A percentile compares a stretch with the other conserved stretches of the same genome.
phyloP scores from a whole-genome alignment of 1,284 basidiomycete genomes.

The Malassezia slooffiae region DNA sequence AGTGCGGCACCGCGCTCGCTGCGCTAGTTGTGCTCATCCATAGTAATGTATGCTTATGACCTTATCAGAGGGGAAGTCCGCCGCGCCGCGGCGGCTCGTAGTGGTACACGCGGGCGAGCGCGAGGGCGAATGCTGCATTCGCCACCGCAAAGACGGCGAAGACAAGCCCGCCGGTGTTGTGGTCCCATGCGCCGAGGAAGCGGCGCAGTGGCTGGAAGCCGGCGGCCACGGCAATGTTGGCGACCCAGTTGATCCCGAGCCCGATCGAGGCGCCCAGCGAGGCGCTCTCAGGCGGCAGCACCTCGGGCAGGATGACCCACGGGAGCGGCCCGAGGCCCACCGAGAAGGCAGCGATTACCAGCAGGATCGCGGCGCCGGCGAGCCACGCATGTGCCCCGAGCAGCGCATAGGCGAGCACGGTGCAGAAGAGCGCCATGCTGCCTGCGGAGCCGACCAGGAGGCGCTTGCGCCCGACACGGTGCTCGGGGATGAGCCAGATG shows the following conservation, averaged over 20 bases:
- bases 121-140: constrained; percentile 22
- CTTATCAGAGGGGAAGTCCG: too few relatives aligned
- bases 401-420: constrained; percentile 53
- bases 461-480: constrained; percentile 50
- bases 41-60: constrained; percentile 3
- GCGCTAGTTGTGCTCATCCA: constrained; percentile 2
- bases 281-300: constrained; percentile 69
- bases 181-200: constrained; percentile 50
- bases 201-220: constrained; percentile 72
- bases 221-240: constrained; percentile 70
- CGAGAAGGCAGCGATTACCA: constrained; percentile 80
- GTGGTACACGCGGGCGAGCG: constrained; percentile 21
- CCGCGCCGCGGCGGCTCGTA: constrained; percentile 17
- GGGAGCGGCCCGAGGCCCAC: constrained; percentile 81
- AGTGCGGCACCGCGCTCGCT: constrained; percentile 9
- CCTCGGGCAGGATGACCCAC: constrained; percentile 82
- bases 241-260: constrained; percentile 73
- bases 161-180: constrained; percentile 29
- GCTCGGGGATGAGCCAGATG: constrained; percentile 62
- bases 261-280: constrained; percentile 72
- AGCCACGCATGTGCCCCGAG: constrained; percentile 45
- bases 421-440: constrained; percentile 59
- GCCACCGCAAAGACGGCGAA: constrained; percentile 27
- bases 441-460: constrained; percentile 49
- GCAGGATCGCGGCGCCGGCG: constrained; percentile 65